Evolutionary conservation across 1,284 basidiomycete species (phyloP), one percentile per base, ranked within the genome.

Genomic region (Leccinum fallax): DNA sequence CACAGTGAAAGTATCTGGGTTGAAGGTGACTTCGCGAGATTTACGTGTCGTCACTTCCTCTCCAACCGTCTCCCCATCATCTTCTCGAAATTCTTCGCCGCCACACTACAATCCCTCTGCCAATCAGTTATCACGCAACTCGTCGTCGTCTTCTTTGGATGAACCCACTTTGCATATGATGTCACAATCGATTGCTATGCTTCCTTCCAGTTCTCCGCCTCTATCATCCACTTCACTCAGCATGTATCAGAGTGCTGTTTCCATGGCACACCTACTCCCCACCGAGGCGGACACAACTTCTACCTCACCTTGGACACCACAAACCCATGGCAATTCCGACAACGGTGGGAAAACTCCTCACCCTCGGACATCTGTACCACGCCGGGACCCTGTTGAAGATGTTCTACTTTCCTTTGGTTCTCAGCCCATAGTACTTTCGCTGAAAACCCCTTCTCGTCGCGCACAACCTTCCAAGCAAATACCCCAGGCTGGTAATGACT

Each of bases 221-320:
- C 79, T 82, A 5, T 67, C 80, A 26, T 80, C 78, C 53, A 82
- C 84, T 56, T 71, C 77, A 19, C 81, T 80, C 60, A 89, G 83
- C 71, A 85, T 93, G 81, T 93, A 92, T 72, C 82, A 90, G 67
- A 93, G 90, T 67, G 88, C 89, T 3, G 69, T 90, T 28, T 88
- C 88, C 15, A 77, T 76, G n/a, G 63, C 73, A 11, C 66, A 73
- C 13, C 53, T 63, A 26, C 63, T 55, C 24, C 57, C 56, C n/a
- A 43, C 58, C 8, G 28, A 61, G 40, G 7, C 30, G 32, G 59
- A 56, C 36, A 7, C 40, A 24, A 24, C 48, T 55, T 61, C 58
- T 16, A n/a, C 34, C 3, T 46, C 53, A 4, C 24, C 15, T 36
- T 54, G 51, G 11, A 15, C 10, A 38, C 21, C 53, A 34, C 59